phyloP scores from a whole-genome alignment of 2,329 filamentous ascomycete species.

The Plectosphaerella sp. region DNA sequence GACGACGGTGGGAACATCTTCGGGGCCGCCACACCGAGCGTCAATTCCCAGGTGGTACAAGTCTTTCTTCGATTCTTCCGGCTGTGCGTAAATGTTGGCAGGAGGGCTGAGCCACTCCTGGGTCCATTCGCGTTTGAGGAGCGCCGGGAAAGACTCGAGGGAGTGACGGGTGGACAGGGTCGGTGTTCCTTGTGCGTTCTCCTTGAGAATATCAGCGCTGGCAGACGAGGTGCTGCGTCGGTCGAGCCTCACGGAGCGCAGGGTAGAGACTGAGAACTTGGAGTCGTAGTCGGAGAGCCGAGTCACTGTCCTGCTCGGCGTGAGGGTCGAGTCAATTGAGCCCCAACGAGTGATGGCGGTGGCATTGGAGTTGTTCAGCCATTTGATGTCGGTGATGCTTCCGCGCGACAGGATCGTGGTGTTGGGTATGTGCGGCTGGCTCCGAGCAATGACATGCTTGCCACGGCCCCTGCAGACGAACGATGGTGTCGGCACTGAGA shows the following conservation, averaged over 20 bases:
- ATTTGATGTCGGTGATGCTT: conserved; percentile 24
- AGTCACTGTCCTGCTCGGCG: too few species aligned
- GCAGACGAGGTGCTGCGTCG: not conserved
- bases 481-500: conserved; percentile 24
- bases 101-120: conserved; percentile 24
- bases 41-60: conserved; percentile 25
- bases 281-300: not conserved
- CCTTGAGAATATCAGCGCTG: not conserved
- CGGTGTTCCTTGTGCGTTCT: not conserved
- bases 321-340: not conserved
- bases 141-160: conserved; percentile 29
- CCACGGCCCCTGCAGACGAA: conserved; percentile 19
- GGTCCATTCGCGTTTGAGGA: conserved; percentile 25
- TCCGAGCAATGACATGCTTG: conserved; percentile 15
- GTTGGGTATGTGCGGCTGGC: conserved; percentile 6
- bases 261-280: not conserved
- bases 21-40: conserved; percentile 16
- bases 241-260: not conserved
- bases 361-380: conserved; percentile 13
- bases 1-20: conserved; percentile 1
- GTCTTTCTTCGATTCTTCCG: conserved; percentile 5
- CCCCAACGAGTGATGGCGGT: conserved; percentile 7
- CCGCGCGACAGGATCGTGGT: conserved; percentile 22
- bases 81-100: conserved; percentile 3
- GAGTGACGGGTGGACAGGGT: not conserved